These are phyloP conservation scores for Chalciporus sphaerocephalus DNA, from an alignment of 768 basidiomycete species.

Conservation along the genomic window DNA sequence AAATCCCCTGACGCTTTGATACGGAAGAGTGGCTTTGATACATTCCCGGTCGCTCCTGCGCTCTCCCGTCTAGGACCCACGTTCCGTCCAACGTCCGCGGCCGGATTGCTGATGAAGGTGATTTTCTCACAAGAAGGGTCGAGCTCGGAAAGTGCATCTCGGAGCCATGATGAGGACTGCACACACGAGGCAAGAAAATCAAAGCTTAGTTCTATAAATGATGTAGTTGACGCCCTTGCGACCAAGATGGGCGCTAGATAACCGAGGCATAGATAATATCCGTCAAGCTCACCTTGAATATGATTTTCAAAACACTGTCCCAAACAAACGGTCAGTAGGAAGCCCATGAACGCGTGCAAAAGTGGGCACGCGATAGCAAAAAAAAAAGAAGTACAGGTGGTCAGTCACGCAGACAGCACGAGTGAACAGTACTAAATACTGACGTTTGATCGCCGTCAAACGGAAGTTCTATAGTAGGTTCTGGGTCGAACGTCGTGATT, in stretches of 20 bases:
- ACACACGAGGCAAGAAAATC: neutral
- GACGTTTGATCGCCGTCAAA: slow-evolving; percentile 69
- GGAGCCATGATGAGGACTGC: slow-evolving; percentile 80
- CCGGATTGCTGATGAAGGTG: slow-evolving; percentile 76
- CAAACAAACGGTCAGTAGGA: neutral
- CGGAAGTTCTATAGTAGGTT: slow-evolving; percentile 73
- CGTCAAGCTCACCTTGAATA: slow-evolving; percentile 61
- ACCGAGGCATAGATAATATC: neutral
- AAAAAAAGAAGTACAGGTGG: neutral
- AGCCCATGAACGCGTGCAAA: neutral
- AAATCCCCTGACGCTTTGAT: slow-evolving; percentile 79
- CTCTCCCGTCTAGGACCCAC: slow-evolving; percentile 13
- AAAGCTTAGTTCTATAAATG: neutral
- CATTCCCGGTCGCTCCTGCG: neutral
- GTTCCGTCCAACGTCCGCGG: slow-evolving; percentile 25
- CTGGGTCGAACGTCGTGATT: slow-evolving; percentile 79
- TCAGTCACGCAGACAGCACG: slow-evolving; percentile 9
- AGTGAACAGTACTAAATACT: slow-evolving; percentile 7
- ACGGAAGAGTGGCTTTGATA: slow-evolving; percentile 59
- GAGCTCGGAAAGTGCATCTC: slow-evolving; percentile 87
- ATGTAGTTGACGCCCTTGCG: neutral
- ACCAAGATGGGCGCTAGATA: neutral
- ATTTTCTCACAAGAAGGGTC: slow-evolving; percentile 85
- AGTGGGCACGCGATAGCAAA: neutral
- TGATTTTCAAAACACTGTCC: slow-evolving; percentile 68